Evolutionary conservation across 2,329 filamentous ascomycete species (phyloP).

Genomic region (Ambrosiella cleistominuta): DNA sequence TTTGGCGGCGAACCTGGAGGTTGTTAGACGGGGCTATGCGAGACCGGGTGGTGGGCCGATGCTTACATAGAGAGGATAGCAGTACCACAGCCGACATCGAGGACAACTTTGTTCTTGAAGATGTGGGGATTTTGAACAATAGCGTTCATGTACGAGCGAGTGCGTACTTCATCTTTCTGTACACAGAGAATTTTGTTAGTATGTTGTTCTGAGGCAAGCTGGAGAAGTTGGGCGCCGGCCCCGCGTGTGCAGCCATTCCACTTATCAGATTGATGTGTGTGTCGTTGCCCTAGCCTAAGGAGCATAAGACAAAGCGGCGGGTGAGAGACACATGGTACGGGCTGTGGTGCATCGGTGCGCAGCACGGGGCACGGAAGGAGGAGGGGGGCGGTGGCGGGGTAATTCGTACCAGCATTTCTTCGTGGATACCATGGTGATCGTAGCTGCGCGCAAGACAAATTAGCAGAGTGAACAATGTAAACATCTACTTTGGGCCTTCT

Average conservation of each 20-base stretch:
- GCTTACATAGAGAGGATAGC: conserved; percentile 93
- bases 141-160: conserved; percentile 87
- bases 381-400: background rate
- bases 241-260: too few species aligned
- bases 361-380: background rate
- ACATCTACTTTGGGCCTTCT: too few species aligned
- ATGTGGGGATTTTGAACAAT: conserved; percentile 96
- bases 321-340: too few species aligned
- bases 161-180: conserved; percentile 96
- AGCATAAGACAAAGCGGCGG: too few species aligned
- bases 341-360: too few species aligned
- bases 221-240: background rate
- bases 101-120: conserved; percentile 66
- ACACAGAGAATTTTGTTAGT: conserved; percentile 15
- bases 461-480: too few species aligned
- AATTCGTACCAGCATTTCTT: conserved; percentile 82
- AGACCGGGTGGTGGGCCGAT: conserved; percentile 13
- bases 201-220: background rate
- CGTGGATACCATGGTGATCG: conserved; percentile 98
- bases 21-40: conserved; percentile 10
- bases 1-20: conserved; percentile 75
- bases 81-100: conserved; percentile 94
- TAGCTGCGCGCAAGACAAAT: conserved; percentile 40
- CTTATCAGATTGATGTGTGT: too few species aligned
- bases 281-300: too few species aligned